A percentile compares a stretch with the other conserved stretches of the same genome.
These are phyloP conservation scores for Astrocystis sublimbata DNA, from an alignment of 495 filamentous ascomycete genomes.

Conservation along the genomic window DNA sequence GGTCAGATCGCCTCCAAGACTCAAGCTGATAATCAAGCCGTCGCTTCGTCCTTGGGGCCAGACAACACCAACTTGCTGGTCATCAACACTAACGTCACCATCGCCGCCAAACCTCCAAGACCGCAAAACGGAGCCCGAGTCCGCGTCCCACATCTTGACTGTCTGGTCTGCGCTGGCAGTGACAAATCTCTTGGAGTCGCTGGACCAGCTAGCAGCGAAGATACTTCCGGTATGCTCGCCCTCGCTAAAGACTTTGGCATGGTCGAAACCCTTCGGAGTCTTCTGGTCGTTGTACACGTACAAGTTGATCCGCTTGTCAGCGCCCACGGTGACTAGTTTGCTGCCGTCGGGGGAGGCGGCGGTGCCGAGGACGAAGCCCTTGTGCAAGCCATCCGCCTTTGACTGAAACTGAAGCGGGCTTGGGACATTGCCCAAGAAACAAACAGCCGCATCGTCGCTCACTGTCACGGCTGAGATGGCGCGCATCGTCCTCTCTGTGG, in stretches of 20 bases:
- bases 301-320: constrained; percentile 84
- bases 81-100: constrained; percentile 65
- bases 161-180: constrained; percentile 94
- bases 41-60: constrained; percentile 86
- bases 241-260: constrained; percentile 73
- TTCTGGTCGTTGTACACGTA: constrained; percentile 47
- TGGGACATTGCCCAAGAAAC: constrained; percentile 90
- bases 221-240: constrained; percentile 88
- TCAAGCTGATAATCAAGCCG: constrained; percentile 83
- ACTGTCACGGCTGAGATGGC: constrained; percentile 89
- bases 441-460: constrained; percentile 82
- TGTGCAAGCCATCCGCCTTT: constrained; percentile 71
- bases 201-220: constrained; percentile 86
- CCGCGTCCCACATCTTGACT: constrained; percentile 85
- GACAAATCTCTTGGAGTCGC: constrained; percentile 84
- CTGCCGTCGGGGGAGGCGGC: constrained; percentile 90
- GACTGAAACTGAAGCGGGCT: constrained; percentile 80
- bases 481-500: constrained; percentile 86
- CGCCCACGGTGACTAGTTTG: constrained; percentile 81
- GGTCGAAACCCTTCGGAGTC: constrained; percentile 90
- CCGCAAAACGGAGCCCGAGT: constrained; percentile 70
- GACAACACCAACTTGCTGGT: constrained; percentile 94
- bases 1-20: constrained; percentile 84
- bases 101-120: constrained; percentile 89
- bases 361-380: constrained; percentile 83